Conservation (phyloP, 805 yeast species). For the Lachancea dasiensis region DNA sequence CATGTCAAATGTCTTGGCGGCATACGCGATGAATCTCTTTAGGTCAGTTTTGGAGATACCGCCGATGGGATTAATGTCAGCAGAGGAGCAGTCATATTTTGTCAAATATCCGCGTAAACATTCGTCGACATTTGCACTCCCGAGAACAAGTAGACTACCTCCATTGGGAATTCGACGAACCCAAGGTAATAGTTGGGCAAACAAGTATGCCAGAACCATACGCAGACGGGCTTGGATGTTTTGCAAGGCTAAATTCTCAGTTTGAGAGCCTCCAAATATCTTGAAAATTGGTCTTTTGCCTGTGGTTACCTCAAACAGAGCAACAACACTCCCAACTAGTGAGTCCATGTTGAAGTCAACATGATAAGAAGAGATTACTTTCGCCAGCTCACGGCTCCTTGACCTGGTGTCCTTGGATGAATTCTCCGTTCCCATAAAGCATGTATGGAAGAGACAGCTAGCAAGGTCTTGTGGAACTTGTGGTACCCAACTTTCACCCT, state of each 20-base stretch:
- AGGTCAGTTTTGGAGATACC: slow-evolving; percentile 94
- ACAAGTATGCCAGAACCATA: slow-evolving; percentile 89
- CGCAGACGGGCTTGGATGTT: slow-evolving; percentile 94
- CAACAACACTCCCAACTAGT: slow-evolving; percentile 65
- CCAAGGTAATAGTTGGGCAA: slow-evolving; percentile 96
- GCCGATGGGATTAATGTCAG: slow-evolving; percentile 98
- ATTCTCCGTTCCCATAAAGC: slow-evolving; percentile 94
- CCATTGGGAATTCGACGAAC: slow-evolving; percentile 57
- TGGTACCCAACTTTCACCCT: slow-evolving; percentile 57
- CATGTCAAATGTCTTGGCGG: slow-evolving; percentile 58
- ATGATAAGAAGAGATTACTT: slow-evolving; percentile 79
- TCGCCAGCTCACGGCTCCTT: slow-evolving; percentile 74
- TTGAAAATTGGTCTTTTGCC: slow-evolving; percentile 85
- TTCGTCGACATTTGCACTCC: slow-evolving; percentile 97
- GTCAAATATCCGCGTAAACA: slow-evolving; percentile 93
- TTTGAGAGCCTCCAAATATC: slow-evolving; percentile 87
- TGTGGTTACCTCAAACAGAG: slow-evolving; percentile 80
- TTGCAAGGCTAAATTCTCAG: slow-evolving; percentile 90
- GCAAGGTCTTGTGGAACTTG: slow-evolving; percentile 71
- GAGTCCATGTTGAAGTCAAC: slow-evolving; percentile 88
- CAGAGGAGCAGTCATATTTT: slow-evolving; percentile 94
- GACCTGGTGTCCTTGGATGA: slow-evolving; percentile 81
- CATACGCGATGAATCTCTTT: slow-evolving; percentile 78
- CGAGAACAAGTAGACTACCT: slow-evolving; percentile 80
- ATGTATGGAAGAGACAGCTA: slow-evolving; percentile 70